Evolutionary conservation across 2,329 filamentous ascomycete genomes (phyloP), one percentile per base, ranked within the genome.

Genomic region (Alternaria sp.): DNA sequence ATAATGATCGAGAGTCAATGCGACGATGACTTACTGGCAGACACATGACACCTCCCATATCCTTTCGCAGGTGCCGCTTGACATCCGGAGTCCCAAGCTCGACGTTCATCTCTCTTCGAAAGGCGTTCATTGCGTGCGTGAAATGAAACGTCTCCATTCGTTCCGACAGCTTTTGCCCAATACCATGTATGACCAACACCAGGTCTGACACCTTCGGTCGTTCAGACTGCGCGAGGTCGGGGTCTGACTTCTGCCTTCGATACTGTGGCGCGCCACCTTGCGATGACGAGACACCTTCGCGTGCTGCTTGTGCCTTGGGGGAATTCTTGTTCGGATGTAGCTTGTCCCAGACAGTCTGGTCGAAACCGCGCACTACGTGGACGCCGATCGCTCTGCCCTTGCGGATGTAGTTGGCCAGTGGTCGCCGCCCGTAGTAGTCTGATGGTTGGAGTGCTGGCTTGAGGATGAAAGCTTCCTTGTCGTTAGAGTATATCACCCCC

Each of bases 91-190:
- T 92, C 28, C 88, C 87, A 43, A 97, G 85, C 76, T 99, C 94
- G 54, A 94, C 84, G 69, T 97, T 97, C 60, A 98, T 87, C 19
- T 93, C 89, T 62, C 94, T 87, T 12, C 96, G 89, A 70, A 99
- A 96, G 0, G 90, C 88, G 74, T 97, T 98, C 77, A 98, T 95
- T 6, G 93, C 92, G 78, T 98, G 95, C 0, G 96, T 99, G 73
- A 99, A 99, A 78, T 98, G 93, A 73, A 94, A 99, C 71, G 93
- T 97, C 79, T 98, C 95, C 64, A 98, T 93, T 12, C 94, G 87
- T 77, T 99, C 93, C 0, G 94, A 96, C 54, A 98, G 86, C 78
- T 99, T 98, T 78, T 99, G 96, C 0, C 96, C 96, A 67, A 99
- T 98, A 2, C 96, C 96, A 74, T 99, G 96, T 46, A 96, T 92